phyloP scores from a whole-genome alignment of 768 basidiomycete species.

The Boletus pseudo-olivaceus region DNA sequence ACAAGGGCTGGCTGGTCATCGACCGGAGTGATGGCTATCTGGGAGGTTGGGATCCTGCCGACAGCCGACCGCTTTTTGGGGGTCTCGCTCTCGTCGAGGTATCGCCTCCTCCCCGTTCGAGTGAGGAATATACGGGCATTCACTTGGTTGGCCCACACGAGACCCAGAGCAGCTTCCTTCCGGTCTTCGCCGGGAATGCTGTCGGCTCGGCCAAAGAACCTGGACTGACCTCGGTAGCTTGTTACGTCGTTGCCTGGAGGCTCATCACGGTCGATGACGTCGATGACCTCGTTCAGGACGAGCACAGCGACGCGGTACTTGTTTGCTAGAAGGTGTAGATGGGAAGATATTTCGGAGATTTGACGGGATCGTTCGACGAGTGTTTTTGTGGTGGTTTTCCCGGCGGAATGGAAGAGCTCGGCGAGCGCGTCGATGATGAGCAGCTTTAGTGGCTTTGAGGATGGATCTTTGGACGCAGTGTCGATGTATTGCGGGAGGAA shows the following conservation, averaged over 20 bases:
- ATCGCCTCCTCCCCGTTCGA: conserved; percentile 66
- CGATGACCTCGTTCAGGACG: conserved; percentile 86
- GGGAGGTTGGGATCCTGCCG: conserved; percentile 1
- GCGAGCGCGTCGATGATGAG: conserved; percentile 86
- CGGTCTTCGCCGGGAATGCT: conserved; percentile 51
- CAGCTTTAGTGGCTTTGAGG: conserved; percentile 62
- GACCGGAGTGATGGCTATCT: conserved; percentile 10
- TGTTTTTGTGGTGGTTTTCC: conserved; percentile 55
- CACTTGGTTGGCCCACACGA: conserved; percentile 92
- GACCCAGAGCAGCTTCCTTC: conserved; percentile 83
- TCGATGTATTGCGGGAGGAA: conserved; percentile 52
- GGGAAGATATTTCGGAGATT: conserved; percentile 61
- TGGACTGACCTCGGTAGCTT: conserved; percentile 67
- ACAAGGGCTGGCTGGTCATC: conserved; percentile 51
- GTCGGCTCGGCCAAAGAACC: conserved; percentile 70
- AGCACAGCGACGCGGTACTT: conserved; percentile 67
- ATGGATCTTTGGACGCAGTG: conserved; percentile 26
- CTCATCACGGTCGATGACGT: conserved; percentile 52
- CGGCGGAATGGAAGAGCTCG: conserved; percentile 71
- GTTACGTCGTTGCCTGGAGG: conserved; percentile 30
- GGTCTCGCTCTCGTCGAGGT: conserved; percentile 40
- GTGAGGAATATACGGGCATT: conserved; percentile 82
- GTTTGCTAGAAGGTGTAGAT: conserved; percentile 69
- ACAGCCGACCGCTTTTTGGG: conserved; percentile 25
- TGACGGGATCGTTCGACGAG: conserved; percentile 72